These are phyloP conservation scores for Fusarium luffae DNA, from an alignment of 2,329 filamentous ascomycete genomes.

Conservation along the genomic window DNA sequence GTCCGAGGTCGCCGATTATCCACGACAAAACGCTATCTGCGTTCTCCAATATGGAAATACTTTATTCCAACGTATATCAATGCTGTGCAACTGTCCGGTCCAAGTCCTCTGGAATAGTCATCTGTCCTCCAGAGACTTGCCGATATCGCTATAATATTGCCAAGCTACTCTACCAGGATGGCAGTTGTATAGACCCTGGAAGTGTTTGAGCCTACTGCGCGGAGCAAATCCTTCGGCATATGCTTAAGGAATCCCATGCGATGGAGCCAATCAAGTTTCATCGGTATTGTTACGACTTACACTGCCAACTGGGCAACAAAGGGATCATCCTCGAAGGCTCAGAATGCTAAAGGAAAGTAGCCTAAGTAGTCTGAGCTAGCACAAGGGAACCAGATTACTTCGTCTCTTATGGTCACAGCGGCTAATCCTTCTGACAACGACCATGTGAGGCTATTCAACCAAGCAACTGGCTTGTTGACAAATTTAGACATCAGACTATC, in stretches of 20 bases:
- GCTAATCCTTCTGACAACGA: not conserved
- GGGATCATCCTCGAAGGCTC: not conserved
- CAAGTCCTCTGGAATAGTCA: not conserved
- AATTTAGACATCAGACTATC: slow-evolving; percentile 57
- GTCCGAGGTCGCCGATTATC: slow-evolving; percentile 65
- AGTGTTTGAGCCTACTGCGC: not conserved
- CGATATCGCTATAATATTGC: not conserved
- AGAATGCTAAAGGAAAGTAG: not conserved
- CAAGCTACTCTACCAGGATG: not conserved
- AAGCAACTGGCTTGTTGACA: slow-evolving; percentile 61
- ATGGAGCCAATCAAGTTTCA: not conserved
- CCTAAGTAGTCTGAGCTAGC: not conserved
- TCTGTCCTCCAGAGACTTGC: not conserved
- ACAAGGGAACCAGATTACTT: accelerated
- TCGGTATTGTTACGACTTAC: not conserved
- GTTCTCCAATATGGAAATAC: not conserved
- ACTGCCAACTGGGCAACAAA: not conserved
- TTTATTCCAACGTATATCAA: not conserved
- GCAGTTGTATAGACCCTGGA: not conserved
- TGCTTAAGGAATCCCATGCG: not conserved
- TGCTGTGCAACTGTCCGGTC: too few relatives aligned
- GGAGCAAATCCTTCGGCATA: not conserved
- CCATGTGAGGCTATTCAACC: not conserved
- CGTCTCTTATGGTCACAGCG: not conserved
- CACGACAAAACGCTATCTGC: slow-evolving; percentile 30